Evolutionary conservation across 768 basidiomycete species (phyloP).

Genomic region (Amanita subjunquillea): DNA sequence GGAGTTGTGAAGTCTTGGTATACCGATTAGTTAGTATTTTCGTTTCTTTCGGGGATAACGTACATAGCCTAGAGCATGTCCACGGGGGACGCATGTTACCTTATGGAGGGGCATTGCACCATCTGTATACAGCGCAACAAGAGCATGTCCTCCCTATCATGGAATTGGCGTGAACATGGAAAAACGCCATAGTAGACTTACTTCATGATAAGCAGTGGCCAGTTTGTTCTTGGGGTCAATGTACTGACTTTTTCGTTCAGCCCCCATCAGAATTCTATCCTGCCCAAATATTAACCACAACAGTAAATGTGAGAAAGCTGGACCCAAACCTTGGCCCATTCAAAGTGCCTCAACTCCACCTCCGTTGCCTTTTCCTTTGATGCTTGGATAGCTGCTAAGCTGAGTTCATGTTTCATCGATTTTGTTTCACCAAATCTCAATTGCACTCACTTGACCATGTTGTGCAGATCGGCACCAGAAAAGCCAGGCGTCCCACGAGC

Average conservation of each 20-base stretch:
- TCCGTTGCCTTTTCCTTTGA: slow-evolving; percentile 69
- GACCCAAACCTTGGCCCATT: slow-evolving; percentile 83
- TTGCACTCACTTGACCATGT: slow-evolving; percentile 82
- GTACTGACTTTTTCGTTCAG: slow-evolving; percentile 83
- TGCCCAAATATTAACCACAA: slow-evolving; percentile 12
- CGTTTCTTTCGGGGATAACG: slow-evolving; percentile 18
- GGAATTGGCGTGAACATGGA: slow-evolving; percentile 4
- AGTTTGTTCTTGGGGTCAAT: slow-evolving; percentile 81
- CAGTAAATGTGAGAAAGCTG: neutral
- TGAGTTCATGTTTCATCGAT: slow-evolving; percentile 14
- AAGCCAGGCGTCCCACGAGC: slow-evolving; percentile 95
- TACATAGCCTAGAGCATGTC: slow-evolving; percentile 85
- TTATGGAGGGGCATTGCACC: slow-evolving; percentile 97
- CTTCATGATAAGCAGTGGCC: slow-evolving; percentile 95
- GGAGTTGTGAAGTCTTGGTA: slow-evolving; percentile 61
- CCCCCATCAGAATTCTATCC: slow-evolving; percentile 97
- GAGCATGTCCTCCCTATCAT: slow-evolving; percentile 76
- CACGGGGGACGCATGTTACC: slow-evolving; percentile 95
- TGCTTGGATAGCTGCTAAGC: slow-evolving; percentile 91
- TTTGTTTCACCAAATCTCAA: slow-evolving; percentile 2
- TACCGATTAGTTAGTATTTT: neutral
- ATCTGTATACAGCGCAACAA: slow-evolving; percentile 89
- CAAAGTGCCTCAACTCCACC: slow-evolving; percentile 77
- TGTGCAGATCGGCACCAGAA: slow-evolving; percentile 94
- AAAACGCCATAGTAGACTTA: slow-evolving; percentile 17